Percentiles rank a stretch among this genome's conserved stretches.
phyloP scores from a whole-genome alignment of 2,329 filamentous ascomycete genomes.

The Sarocladiaceae sp. region DNA sequence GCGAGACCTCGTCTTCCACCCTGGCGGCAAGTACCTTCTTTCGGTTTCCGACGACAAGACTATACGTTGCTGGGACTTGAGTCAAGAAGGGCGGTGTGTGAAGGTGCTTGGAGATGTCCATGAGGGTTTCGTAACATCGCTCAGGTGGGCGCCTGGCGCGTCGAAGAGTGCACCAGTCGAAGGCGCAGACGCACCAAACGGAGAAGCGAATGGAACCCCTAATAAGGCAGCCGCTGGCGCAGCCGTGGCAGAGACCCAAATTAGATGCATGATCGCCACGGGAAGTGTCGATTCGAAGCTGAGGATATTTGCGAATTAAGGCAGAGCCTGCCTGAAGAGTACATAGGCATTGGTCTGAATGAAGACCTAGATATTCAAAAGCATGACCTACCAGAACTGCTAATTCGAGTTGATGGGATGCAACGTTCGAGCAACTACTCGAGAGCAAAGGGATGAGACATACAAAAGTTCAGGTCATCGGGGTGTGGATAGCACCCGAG shows the following conservation, averaged over 20 bases:
- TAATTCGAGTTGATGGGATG: too few species aligned
- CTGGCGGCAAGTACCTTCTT: conserved; percentile 84
- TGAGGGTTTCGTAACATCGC: conserved; percentile 78
- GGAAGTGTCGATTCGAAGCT: conserved; percentile 78
- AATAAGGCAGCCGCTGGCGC: conserved; percentile 42
- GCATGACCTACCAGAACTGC: neutral
- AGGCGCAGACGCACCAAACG: conserved; percentile 20
- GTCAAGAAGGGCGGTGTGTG: conserved; percentile 85
- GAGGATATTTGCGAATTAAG: conserved; percentile 65
- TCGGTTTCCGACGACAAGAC: conserved; percentile 89
- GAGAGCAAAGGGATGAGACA: too few species aligned
- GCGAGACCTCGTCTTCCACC: conserved; percentile 80
- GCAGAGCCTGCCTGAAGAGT: neutral
- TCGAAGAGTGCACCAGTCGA: conserved; percentile 51
- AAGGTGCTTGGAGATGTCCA: conserved; percentile 75
- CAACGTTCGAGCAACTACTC: too few species aligned
- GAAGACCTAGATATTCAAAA: neutral
- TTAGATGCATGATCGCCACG: conserved; percentile 79
- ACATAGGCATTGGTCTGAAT: neutral
- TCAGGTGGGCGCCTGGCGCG: conserved; percentile 81
- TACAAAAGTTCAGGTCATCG: neutral
- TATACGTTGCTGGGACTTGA: conserved; percentile 88
- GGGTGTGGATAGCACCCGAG: neutral
- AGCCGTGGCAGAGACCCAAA: conserved; percentile 47
- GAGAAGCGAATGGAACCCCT: conserved; percentile 25